Conservation (phyloP, 2,329 filamentous ascomycete species). For the Nemania diffusa region DNA sequence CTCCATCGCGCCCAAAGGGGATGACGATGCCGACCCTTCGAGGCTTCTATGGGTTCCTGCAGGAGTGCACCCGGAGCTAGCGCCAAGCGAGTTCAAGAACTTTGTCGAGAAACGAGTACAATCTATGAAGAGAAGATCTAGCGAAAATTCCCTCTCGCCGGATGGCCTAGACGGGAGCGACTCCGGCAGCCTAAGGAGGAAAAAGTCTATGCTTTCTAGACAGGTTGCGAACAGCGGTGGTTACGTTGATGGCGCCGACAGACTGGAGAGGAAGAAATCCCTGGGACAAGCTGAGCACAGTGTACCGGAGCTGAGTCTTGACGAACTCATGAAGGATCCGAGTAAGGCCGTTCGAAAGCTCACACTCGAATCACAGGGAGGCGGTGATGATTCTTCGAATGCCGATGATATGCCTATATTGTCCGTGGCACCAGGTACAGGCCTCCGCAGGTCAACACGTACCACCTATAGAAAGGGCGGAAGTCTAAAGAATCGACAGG, state of each 20-base stretch:
- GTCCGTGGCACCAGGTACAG: constrained; percentile 79
- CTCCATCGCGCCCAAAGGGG: constrained; percentile 74
- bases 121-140: constrained; percentile 85
- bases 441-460: constrained; percentile 86
- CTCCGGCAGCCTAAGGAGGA: constrained; percentile 76
- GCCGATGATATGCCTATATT: constrained; percentile 86
- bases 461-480: constrained; percentile 90
- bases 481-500: constrained; percentile 85
- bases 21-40: constrained; percentile 86
- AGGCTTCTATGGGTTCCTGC: constrained; percentile 96
- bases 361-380: constrained; percentile 63
- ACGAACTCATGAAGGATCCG: constrained; percentile 85
- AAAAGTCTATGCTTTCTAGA: constrained; percentile 94
- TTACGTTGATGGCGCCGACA: constrained; percentile 81
- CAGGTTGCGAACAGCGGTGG: constrained; percentile 82
- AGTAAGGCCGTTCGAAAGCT: constrained; percentile 76
- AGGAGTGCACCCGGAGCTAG: constrained; percentile 90
- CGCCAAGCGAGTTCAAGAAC: constrained; percentile 94
- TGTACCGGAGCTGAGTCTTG: constrained; percentile 74
- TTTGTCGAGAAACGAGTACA: constrained; percentile 95
- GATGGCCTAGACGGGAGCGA: constrained; percentile 64
- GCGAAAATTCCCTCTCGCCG: constrained; percentile 72
- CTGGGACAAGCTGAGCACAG: constrained; percentile 58
- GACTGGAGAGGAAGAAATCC: constrained; percentile 78
- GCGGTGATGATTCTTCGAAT: constrained; percentile 53